A percentile compares a stretch with the other conserved stretches of the same genome.
These are phyloP conservation scores for Vaccinium corymbosum DNA, from an alignment of 148 eudicot species.

Conservation along the genomic window DNA sequence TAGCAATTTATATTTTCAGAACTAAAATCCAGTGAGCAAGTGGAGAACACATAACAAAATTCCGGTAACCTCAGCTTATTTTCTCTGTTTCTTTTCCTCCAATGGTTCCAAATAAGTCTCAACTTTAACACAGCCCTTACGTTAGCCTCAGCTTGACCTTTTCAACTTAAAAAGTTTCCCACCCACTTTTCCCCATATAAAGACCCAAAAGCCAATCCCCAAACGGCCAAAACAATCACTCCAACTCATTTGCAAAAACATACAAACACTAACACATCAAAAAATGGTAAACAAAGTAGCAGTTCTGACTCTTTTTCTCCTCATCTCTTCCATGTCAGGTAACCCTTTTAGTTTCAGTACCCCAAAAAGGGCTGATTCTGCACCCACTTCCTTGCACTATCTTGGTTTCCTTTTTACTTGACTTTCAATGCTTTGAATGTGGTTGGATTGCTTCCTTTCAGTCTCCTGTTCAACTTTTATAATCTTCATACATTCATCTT, in stretches of 20 bases:
- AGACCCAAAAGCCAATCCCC: background rate
- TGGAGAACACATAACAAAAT: too few species aligned
- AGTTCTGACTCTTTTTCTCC: constrained; percentile 21
- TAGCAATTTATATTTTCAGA: too few species aligned
- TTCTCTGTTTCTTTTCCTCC: too few species aligned
- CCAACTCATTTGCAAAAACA: background rate
- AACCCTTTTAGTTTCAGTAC: background rate
- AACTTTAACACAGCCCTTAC: background rate
- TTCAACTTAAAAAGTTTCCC: background rate
- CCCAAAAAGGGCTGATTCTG: background rate
- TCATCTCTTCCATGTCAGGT: constrained; percentile 37
- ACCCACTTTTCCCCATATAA: background rate
- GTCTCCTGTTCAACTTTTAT: background rate
- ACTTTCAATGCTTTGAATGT: background rate
- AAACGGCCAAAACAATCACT: background rate
- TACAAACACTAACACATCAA: background rate
- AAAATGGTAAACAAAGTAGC: constrained; percentile 21
- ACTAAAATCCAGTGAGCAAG: too few species aligned
- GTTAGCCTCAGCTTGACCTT: background rate
- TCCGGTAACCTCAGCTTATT: too few species aligned
- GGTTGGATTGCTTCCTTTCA: background rate
- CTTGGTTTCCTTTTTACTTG: background rate
- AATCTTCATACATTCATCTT: background rate
- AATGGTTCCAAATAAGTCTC: background rate
- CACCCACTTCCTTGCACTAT: background rate